These are phyloP conservation scores for Pythium diclinum DNA, from an alignment of 352 stramenopile genomes.

Conservation along the genomic window DNA sequence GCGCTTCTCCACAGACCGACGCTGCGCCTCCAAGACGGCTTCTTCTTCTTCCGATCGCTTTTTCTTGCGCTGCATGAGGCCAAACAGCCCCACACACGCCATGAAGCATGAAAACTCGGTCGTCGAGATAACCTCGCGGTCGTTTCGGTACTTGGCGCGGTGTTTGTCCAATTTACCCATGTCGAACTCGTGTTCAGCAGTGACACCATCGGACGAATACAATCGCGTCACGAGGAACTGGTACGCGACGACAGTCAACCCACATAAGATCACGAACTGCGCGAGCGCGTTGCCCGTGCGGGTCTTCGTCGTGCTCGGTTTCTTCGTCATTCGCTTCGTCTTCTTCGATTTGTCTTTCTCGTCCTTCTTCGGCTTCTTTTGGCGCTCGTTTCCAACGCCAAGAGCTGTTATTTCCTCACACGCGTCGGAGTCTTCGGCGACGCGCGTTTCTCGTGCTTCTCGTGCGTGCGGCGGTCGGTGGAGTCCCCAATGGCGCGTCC, in stretches of 20 bases:
- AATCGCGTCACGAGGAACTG: slow-evolving; percentile 34
- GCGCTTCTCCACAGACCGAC: slow-evolving; percentile 22
- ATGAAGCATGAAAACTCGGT: slow-evolving; percentile 63
- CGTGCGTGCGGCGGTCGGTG: neutral
- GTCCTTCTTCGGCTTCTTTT: neutral
- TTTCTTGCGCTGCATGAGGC: slow-evolving; percentile 55
- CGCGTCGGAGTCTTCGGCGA: neutral
- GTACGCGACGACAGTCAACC: slow-evolving; percentile 53
- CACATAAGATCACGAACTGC: slow-evolving; percentile 58
- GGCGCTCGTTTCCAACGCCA: neutral
- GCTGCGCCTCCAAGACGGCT: slow-evolving; percentile 16
- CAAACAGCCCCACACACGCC: slow-evolving; percentile 59
- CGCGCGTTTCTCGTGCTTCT: neutral
- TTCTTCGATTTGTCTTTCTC: neutral
- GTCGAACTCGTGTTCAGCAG: neutral
- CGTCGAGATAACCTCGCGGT: slow-evolving; percentile 20
- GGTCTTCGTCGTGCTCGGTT: slow-evolving; percentile 26
- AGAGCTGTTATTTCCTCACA: neutral
- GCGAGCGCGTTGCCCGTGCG: slow-evolving; percentile 48
- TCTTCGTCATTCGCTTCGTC: slow-evolving; percentile 14
- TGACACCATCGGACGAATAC: slow-evolving; percentile 2
- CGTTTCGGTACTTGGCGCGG: slow-evolving; percentile 18
- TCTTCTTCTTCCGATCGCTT: slow-evolving; percentile 26
- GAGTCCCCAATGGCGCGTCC: slow-evolving; percentile 22
- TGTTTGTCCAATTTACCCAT: slow-evolving; percentile 15